Evolutionary conservation across 306 rosid genomes (phyloP).

Genomic region (Cucurbita pepo): DNA sequence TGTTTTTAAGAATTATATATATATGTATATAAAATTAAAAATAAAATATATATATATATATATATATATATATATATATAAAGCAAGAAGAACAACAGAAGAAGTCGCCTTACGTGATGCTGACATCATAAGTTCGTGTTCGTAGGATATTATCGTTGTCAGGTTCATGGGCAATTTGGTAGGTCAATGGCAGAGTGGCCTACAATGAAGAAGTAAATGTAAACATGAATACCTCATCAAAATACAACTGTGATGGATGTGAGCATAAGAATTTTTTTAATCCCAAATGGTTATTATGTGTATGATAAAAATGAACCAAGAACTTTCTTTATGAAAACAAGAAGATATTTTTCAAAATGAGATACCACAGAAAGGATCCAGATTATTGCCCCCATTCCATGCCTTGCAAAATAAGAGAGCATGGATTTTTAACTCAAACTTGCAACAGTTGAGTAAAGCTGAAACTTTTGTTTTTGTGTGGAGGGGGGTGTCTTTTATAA

Average conservation of each 20-base stretch:
- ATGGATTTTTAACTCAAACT: too few relatives aligned
- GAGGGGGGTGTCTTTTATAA: neutral
- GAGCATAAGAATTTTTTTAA: neutral
- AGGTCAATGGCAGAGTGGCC: slow-evolving; percentile 56
- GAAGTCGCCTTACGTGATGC: slow-evolving; percentile 60
- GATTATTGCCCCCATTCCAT: neutral
- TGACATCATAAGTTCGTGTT: slow-evolving; percentile 83
- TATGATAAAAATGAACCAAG: neutral
- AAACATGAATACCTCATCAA: neutral
- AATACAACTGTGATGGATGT: neutral
- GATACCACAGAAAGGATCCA: neutral
- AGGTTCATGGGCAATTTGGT: slow-evolving; percentile 74
- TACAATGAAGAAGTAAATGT: slow-evolving; percentile 6
- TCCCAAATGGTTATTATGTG: neutral
- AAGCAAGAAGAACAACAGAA: neutral
- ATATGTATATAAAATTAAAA: too few relatives aligned
- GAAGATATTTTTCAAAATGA: neutral
- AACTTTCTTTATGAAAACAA: neutral
- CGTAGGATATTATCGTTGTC: slow-evolving; percentile 82
- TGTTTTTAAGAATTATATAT: neutral
- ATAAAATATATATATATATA: too few relatives aligned
- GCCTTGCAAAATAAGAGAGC: neutral
- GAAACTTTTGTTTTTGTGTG: too few relatives aligned
- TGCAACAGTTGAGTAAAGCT: too few relatives aligned
- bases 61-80: too few relatives aligned